Conservation (phyloP, 2,329 filamentous ascomycete genomes). For the Pseudogymnoascus destructans region DNA sequence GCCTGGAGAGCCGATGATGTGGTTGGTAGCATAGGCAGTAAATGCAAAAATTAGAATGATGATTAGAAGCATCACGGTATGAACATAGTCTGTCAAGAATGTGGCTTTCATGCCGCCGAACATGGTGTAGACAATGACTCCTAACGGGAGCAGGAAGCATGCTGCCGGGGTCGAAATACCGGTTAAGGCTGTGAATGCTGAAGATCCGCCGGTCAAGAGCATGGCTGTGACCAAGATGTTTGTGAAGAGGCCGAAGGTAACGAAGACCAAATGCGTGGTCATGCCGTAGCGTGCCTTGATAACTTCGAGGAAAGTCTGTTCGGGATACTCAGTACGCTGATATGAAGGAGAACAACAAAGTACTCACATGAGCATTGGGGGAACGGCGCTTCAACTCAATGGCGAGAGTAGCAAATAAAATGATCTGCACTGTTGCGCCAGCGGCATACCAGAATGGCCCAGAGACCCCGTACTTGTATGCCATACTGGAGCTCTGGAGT, state of each 20-base stretch:
- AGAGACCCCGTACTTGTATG: conserved; percentile 62
- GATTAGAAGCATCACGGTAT: conserved; percentile 72
- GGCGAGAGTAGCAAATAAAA: conserved; percentile 79
- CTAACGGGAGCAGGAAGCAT: conserved; percentile 70
- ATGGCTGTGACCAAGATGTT: conserved; percentile 82
- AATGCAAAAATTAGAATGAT: conserved; percentile 80
- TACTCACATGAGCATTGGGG: conserved; percentile 59
- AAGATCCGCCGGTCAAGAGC: conserved; percentile 72
- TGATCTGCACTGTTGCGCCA: conserved; percentile 73
- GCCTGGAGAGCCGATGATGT: conserved; percentile 58
- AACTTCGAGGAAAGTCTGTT: conserved; percentile 59
- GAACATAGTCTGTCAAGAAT: conserved; percentile 71
- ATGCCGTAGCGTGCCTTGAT: conserved; percentile 69
- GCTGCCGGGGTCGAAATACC: conserved; percentile 68
- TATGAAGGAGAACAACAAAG: neutral
- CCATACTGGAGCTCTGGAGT: conserved; percentile 66
- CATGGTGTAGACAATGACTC: conserved; percentile 69
- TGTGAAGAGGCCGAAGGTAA: conserved; percentile 69
- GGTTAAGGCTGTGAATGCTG: conserved; percentile 58
- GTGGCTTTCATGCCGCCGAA: conserved; percentile 73
- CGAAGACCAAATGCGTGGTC: conserved; percentile 62
- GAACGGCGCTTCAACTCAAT: conserved; percentile 81
- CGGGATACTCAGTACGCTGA: neutral
- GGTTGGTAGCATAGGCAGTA: conserved; percentile 64
- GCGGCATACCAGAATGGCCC: conserved; percentile 55